phyloP scores from a whole-genome alignment of 768 basidiomycete species.

The Mycena leptocephala region DNA sequence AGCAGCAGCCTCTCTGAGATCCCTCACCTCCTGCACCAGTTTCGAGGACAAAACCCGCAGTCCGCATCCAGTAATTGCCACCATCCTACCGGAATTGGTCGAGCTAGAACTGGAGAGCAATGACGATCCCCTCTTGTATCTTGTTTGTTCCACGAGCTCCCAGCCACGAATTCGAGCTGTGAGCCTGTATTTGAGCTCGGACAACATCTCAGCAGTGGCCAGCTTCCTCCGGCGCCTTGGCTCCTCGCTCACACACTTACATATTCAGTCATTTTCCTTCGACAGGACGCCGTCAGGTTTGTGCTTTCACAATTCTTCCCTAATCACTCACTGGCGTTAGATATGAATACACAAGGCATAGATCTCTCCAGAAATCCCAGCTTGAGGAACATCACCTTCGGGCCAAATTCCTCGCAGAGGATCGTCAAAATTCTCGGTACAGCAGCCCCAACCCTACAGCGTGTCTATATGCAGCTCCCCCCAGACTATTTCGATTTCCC shows the following conservation, averaged over 20 bases:
- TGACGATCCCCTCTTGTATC: slow-evolving; percentile 11
- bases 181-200: slow-evolving; percentile 2
- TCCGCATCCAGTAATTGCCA: neutral
- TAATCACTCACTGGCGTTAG: neutral
- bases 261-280: neutral
- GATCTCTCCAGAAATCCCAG: slow-evolving; percentile 4
- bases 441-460: neutral
- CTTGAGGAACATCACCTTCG: neutral
- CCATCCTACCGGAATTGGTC: slow-evolving; percentile 4
- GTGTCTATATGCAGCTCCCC: slow-evolving; percentile 3
- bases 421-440: slow-evolving; percentile 2
- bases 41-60: neutral
- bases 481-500: neutral
- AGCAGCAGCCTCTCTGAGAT: slow-evolving; percentile 1
- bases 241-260: too few species aligned
- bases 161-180: slow-evolving; percentile 8
- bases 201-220: neutral
- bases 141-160: slow-evolving; percentile 1
- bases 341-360: neutral
- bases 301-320: neutral
- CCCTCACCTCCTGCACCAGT: slow-evolving; percentile 8
- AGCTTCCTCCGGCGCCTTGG: neutral
- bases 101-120: slow-evolving; percentile 1
- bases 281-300: neutral
- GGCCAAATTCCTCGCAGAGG: neutral